Evolutionary conservation across 495 filamentous ascomycete species (phyloP).

Genomic region (Niebla homalea): DNA sequence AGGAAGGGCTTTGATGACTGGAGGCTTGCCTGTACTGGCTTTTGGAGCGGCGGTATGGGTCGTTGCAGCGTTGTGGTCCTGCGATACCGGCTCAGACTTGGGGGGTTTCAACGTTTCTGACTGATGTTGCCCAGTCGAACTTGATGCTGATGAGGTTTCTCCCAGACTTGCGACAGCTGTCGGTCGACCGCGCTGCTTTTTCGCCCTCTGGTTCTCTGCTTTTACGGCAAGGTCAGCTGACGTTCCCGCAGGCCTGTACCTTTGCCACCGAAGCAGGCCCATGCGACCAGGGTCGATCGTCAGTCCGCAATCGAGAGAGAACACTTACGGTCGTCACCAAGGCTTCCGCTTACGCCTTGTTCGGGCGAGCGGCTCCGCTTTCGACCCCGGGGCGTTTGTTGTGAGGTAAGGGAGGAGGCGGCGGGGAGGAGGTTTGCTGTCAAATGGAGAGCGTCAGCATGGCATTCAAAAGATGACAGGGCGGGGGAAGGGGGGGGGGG

Average conservation of each 20-base stretch:
- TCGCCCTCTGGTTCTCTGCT: constrained; percentile 59
- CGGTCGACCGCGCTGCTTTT: constrained; percentile 69
- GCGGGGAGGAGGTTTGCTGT: constrained; percentile 33
- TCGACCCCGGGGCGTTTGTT: constrained; percentile 56
- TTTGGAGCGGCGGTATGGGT: constrained; percentile 68
- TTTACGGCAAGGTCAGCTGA: constrained; percentile 7
- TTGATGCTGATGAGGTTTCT: constrained; percentile 28
- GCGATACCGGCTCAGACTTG: constrained; percentile 56
- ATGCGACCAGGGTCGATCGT: too few species aligned
- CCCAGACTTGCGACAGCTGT: constrained; percentile 52
- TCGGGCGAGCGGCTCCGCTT: constrained; percentile 94
- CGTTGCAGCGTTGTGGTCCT: constrained; percentile 39
- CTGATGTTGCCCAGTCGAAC: constrained; percentile 36
- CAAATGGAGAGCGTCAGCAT: constrained; percentile 18
- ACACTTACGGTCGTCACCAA: constrained; percentile 74
- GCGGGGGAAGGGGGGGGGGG: too few species aligned
- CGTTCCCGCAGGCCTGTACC: not conserved
- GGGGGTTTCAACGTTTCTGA: constrained; percentile 56
- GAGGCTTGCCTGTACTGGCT: constrained; percentile 71
- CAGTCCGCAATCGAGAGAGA: too few species aligned
- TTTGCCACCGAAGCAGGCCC: too few species aligned
- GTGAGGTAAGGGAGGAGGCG: constrained; percentile 32
- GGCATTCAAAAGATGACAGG: not conserved
- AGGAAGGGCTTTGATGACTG: constrained; percentile 82
- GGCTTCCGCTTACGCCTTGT: constrained; percentile 46